These are phyloP conservation scores for Phoma sp. DNA, from an alignment of 2,329 filamentous ascomycete genomes.

Conservation along the genomic window DNA sequence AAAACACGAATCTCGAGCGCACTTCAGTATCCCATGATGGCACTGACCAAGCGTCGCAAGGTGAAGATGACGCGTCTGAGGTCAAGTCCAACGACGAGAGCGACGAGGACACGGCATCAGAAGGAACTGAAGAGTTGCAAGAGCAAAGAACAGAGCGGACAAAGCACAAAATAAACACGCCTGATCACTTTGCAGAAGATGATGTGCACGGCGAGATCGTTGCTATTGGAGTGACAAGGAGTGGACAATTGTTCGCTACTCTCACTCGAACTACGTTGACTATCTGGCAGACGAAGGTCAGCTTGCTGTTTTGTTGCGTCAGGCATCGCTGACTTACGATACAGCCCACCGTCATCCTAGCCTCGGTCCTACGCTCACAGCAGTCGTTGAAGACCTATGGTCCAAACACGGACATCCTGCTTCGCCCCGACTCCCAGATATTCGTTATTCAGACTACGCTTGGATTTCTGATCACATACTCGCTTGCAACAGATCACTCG, in stretches of 20 bases:
- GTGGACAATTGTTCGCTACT: conserved; percentile 83
- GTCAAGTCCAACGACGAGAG: conserved; percentile 12
- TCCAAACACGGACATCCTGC: conserved; percentile 79
- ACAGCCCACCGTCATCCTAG: conserved; percentile 87
- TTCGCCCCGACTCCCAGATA: conserved; percentile 90
- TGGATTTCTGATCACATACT: conserved; percentile 94
- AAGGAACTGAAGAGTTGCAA: conserved; percentile 15
- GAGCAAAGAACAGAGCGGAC: conserved; percentile 16
- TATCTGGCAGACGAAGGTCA: conserved; percentile 95
- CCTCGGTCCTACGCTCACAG: conserved; percentile 80
- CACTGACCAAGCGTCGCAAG: conserved; percentile 32
- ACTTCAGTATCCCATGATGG: conserved; percentile 69
- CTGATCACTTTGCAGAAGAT: conserved; percentile 34
- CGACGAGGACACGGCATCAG: conserved; percentile 18
- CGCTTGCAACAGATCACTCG: conserved; percentile 81
- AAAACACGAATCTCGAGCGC: conserved; percentile 62
- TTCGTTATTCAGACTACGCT: conserved; percentile 85
- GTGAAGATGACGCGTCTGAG: conserved; percentile 26
- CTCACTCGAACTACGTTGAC: conserved; percentile 85
- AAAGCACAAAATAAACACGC: conserved; percentile 5
- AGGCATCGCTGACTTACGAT: conserved; percentile 31
- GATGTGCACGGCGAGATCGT: conserved; percentile 69
- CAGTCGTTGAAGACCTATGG: conserved; percentile 84
- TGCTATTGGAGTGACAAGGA: conserved; percentile 77
- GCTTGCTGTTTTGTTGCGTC: conserved; percentile 30